These are phyloP conservation scores for Limnanthes douglasii DNA, from an alignment of 345 rosid species.

Conservation along the genomic window DNA sequence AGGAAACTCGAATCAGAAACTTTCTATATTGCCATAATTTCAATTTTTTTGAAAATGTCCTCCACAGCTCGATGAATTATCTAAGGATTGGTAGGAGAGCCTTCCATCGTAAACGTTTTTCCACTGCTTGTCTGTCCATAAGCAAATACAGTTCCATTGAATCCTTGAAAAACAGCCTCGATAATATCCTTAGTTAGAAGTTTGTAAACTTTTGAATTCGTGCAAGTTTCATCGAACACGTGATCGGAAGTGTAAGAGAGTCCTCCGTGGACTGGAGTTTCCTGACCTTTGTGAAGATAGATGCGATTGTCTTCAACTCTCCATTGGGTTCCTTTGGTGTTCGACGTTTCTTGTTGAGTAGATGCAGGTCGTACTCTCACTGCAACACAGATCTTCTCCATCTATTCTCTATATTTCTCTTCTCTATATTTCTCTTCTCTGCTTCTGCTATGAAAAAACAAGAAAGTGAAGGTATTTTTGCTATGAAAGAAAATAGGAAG, in stretches of 20 bases:
- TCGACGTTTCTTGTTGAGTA: neutral
- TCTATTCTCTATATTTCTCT: no score
- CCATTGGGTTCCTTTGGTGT: slow-evolving; percentile 11
- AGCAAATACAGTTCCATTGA: slow-evolving; percentile 92
- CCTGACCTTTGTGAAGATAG: slow-evolving; percentile 59
- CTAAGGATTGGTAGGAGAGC: slow-evolving; percentile 61
- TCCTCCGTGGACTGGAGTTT: slow-evolving; percentile 53
- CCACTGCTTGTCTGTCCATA: slow-evolving; percentile 99
- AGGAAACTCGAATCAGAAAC: slow-evolving; percentile 83
- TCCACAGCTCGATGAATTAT: slow-evolving; percentile 60
- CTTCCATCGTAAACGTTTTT: slow-evolving; percentile 93
- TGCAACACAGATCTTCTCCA: no score
- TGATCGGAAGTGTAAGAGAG: slow-evolving; percentile 72
- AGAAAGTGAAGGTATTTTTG: no score
- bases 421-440: no score
- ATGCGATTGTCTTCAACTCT: slow-evolving; percentile 50
- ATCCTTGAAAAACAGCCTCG: slow-evolving; percentile 67
- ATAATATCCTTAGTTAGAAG: slow-evolving; percentile 78
- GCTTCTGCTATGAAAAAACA: no score
- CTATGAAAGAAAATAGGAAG: no score
- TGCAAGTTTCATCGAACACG: slow-evolving; percentile 57
- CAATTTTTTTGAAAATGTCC: slow-evolving; percentile 49
- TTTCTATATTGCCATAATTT: slow-evolving; percentile 35
- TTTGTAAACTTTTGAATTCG: slow-evolving; percentile 52
- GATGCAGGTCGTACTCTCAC: slow-evolving; percentile 44